Evolutionary conservation across 306 rosid species (phyloP).

Genomic region (Corylus avellana): DNA sequence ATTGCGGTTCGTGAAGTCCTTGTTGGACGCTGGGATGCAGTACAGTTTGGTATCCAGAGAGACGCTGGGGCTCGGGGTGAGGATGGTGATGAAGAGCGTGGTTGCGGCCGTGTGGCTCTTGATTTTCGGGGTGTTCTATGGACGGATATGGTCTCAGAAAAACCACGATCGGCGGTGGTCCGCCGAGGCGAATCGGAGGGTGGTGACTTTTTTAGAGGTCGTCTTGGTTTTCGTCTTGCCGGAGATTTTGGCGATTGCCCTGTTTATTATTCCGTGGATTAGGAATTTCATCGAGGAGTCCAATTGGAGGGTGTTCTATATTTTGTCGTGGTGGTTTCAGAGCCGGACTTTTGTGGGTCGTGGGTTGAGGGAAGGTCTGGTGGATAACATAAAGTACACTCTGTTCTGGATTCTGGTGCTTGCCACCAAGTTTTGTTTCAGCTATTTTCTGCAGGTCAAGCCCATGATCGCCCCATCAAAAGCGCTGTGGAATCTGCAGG

Average conservation of each 20-base stretch:
- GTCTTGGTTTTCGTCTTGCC: slow-evolving; percentile 65
- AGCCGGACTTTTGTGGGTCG: slow-evolving; percentile 90
- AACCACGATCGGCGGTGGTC: slow-evolving; percentile 65
- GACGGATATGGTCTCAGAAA: slow-evolving; percentile 78
- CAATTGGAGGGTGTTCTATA: slow-evolving; percentile 81
- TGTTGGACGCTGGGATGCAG: slow-evolving; percentile 84
- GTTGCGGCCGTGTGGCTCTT: slow-evolving; percentile 79
- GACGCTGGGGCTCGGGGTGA: slow-evolving; percentile 68
- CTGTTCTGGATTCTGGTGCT: slow-evolving; percentile 84
- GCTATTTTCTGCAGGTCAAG: slow-evolving; percentile 86
- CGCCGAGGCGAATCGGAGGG: slow-evolving; percentile 44
- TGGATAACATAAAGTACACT: slow-evolving; percentile 74
- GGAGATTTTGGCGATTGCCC: slow-evolving; percentile 71
- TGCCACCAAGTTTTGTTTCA: slow-evolving; percentile 77
- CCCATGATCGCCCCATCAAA: slow-evolving; percentile 84
- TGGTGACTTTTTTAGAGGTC: slow-evolving; percentile 28
- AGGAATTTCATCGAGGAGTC: slow-evolving; percentile 83
- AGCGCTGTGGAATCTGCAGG: slow-evolving; percentile 42
- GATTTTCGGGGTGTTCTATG: slow-evolving; percentile 69
- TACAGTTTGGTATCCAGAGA: slow-evolving; percentile 81
- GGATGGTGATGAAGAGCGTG: slow-evolving; percentile 71
- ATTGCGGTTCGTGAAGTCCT: slow-evolving; percentile 70
- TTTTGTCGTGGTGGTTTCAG: slow-evolving; percentile 93
- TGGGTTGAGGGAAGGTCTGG: slow-evolving; percentile 89
- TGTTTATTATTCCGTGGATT: slow-evolving; percentile 83